These are phyloP conservation scores for Amorphotheca resinae DNA, from an alignment of 495 filamentous ascomycete species.

Conservation along the genomic window DNA sequence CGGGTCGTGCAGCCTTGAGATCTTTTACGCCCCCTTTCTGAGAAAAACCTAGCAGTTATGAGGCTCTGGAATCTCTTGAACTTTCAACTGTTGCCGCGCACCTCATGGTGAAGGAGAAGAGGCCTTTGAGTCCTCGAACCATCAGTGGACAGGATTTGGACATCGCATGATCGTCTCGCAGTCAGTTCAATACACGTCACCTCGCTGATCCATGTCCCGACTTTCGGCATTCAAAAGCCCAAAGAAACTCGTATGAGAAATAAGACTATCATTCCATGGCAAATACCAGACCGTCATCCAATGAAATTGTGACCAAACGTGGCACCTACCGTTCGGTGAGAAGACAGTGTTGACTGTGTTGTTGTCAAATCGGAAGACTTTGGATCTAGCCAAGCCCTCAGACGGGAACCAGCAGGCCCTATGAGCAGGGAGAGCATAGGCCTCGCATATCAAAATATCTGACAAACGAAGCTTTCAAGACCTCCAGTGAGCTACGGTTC, in stretches of 20 bases:
- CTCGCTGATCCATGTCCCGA: background rate
- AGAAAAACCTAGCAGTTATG: no score
- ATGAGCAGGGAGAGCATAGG: background rate
- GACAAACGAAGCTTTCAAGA: background rate
- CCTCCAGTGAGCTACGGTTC: background rate
- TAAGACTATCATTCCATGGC: constrained; percentile 2
- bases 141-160: no score
- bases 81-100: no score
- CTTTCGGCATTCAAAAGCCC: background rate
- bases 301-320: no score
- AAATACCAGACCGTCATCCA: constrained; percentile 1
- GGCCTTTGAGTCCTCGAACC: no score
- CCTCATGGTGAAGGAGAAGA: no score
- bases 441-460: background rate
- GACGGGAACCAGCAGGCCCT: background rate
- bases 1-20: no score
- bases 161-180: background rate
- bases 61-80: no score
- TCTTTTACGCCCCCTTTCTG: no score
- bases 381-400: background rate
- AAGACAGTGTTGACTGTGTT: no score
- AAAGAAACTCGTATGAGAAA: constrained; percentile 3
- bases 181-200: background rate
- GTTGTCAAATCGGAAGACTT: background rate
- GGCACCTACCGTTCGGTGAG: no score